Base-by-base conservation (phyloP, 106 monocot genomes). In the Platanthera zijinensis region DNA sequence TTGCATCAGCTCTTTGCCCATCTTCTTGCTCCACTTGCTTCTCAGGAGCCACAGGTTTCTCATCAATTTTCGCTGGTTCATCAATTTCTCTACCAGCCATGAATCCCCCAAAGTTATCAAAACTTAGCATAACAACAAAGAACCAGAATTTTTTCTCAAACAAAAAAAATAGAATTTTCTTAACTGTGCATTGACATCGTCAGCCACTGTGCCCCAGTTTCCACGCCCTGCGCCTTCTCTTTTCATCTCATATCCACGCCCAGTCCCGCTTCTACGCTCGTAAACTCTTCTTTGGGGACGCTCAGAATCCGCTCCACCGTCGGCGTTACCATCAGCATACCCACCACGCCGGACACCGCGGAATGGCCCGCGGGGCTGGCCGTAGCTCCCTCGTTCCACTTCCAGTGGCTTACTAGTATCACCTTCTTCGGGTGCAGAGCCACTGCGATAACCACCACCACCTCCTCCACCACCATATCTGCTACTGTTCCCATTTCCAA, bases 171-270 rank as follows among this genome's bases (percentile, higher is more conserved):
- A 30, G 64, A 66, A 14, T 7, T 18, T 57, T 74, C 78, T 78
- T 83, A 83, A 83, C 92, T 96, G 85, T 66, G 85, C 22, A 71
- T 81, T 28, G 11, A 80, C 78, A 61, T 96, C 92, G 81, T 96
- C 92, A 74, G 82, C 50, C 17, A 70, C 54, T 18, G 85, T 84
- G 39, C 96, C 96, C 96, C 96, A 96, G 63, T 96, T 96, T 2
- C 92, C 96, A 75, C 92, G 88, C 14, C 92, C 96, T 28, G 89
- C 78, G n/a, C 96, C 96, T 0, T 96, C 88, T 53, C 92, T 86
- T 77, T 96, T 96, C 74, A 90, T 76, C 75, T 90, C 96, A 74
- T 82, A 85, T 7, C 90, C 92, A 84, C 89, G 92, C 1, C 96
- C 96, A 8, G 96, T 96, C 0, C 96, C 96, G 72, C 96, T 96